phyloP scores from a whole-genome alignment of 768 basidiomycete species.

The Gautieria morchelliformis region DNA sequence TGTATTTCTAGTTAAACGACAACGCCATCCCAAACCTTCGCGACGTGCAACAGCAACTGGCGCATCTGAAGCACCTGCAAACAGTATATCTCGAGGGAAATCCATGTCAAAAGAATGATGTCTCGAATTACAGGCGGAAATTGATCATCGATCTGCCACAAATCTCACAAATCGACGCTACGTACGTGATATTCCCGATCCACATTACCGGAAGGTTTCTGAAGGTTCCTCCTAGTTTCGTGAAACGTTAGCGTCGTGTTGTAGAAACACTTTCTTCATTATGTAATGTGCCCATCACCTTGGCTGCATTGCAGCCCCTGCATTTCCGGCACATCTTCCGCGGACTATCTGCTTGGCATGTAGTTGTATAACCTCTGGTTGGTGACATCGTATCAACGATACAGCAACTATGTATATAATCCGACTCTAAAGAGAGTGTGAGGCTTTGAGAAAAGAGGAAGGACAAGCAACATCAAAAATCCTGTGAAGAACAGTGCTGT shows the following conservation, averaged over 20 bases:
- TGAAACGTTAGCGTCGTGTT: not conserved
- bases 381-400: not conserved
- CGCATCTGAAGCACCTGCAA: slow-evolving; percentile 47
- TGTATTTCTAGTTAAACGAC: slow-evolving; percentile 61
- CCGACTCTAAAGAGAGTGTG: not conserved
- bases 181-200: slow-evolving; percentile 43
- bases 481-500: not conserved
- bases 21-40: slow-evolving; percentile 72
- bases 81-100: slow-evolving; percentile 96
- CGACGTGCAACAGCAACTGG: slow-evolving; percentile 58
- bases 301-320: too few species aligned
- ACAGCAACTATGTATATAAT: not conserved
- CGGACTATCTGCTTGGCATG: too few species aligned
- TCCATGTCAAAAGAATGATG: slow-evolving; percentile 77
- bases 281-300: too few species aligned
- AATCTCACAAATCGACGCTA: slow-evolving; percentile 91
- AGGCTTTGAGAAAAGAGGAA: not conserved
- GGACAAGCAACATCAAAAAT: not conserved
- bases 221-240: not conserved
- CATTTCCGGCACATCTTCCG: too few species aligned
- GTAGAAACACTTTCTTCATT: too few species aligned
- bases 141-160: slow-evolving; percentile 83
- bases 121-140: slow-evolving; percentile 75
- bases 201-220: not conserved
- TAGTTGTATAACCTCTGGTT: not conserved